phyloP scores from a whole-genome alignment of 371 early-diverging fungal species.

The Cokeromyces recurvatus region DNA sequence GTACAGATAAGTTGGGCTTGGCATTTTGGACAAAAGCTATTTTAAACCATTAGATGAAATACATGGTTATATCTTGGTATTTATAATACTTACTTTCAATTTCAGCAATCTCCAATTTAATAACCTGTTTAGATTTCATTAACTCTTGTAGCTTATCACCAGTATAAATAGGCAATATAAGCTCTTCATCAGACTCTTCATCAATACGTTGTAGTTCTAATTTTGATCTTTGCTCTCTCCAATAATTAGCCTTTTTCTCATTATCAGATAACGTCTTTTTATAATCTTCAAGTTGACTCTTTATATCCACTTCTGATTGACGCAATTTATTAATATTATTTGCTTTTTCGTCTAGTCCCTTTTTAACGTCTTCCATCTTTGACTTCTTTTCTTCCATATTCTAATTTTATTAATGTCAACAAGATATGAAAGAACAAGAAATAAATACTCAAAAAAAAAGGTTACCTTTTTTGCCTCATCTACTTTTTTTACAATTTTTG shows the following conservation, averaged over 20 bases:
- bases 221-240: constrained; percentile 44
- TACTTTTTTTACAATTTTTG: constrained; percentile 46
- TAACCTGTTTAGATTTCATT: constrained; percentile 21
- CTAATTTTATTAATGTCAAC: too few relatives aligned
- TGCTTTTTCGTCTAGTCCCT: constrained; percentile 60
- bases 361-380: constrained; percentile 62
- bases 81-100: constrained; percentile 33
- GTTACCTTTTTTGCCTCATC: constrained; percentile 37
- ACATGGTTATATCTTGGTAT: too few relatives aligned
- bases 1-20: constrained; percentile 84
- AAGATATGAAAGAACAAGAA: too few relatives aligned
- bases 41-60: constrained; percentile 12
- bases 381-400: constrained; percentile 68
- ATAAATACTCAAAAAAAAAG: too few relatives aligned
- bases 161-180: constrained; percentile 44
- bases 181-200: constrained; percentile 51
- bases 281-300: constrained; percentile 57
- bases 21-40: constrained; percentile 64
- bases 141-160: constrained; percentile 48
- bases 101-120: constrained; percentile 43
- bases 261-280: constrained; percentile 44
- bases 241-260: constrained; percentile 50
- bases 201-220: constrained; percentile 50
- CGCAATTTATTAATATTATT: constrained; percentile 65
- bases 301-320: constrained; percentile 45